Conservation (phyloP, 257 asterid genomes). For the Cordia subcordata region DNA sequence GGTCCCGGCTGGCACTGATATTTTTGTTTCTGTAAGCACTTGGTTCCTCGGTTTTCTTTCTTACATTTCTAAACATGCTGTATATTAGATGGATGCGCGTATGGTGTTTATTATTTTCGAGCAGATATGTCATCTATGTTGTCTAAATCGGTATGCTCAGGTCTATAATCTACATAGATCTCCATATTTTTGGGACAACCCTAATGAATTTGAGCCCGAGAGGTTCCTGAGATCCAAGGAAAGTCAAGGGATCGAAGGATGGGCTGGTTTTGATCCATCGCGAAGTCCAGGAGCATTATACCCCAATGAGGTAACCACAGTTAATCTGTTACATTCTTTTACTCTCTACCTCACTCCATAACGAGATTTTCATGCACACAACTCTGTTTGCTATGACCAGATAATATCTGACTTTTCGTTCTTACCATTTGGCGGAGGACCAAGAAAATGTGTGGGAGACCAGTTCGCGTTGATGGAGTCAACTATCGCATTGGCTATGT, state of each 20-base stretch:
- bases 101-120: neutral
- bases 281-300: conserved; percentile 95
- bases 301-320: conserved; percentile 74
- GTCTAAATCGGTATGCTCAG: conserved; percentile 29
- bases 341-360: no score
- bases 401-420: conserved; percentile 78
- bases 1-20: conserved; percentile 84
- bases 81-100: neutral
- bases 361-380: neutral
- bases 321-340: conserved; percentile 1
- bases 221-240: conserved; percentile 56
- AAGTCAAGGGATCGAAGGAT: conserved; percentile 63
- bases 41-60: neutral
- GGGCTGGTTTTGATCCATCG: conserved; percentile 95
- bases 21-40: conserved; percentile 71
- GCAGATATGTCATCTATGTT: neutral
- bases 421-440: conserved; percentile 98
- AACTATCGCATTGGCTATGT: conserved; percentile 75
- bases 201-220: conserved; percentile 88
- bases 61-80: neutral
- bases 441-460: conserved; percentile 96
- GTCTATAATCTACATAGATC: conserved; percentile 96
- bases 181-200: conserved; percentile 86
- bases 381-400: conserved; percentile 29
- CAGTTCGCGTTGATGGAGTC: conserved; percentile 98